A percentile compares a stretch with the other conserved stretches of the same genome.
phyloP scores from a whole-genome alignment of 2,329 filamentous ascomycete genomes.

The Aspergillus novofumigatus region DNA sequence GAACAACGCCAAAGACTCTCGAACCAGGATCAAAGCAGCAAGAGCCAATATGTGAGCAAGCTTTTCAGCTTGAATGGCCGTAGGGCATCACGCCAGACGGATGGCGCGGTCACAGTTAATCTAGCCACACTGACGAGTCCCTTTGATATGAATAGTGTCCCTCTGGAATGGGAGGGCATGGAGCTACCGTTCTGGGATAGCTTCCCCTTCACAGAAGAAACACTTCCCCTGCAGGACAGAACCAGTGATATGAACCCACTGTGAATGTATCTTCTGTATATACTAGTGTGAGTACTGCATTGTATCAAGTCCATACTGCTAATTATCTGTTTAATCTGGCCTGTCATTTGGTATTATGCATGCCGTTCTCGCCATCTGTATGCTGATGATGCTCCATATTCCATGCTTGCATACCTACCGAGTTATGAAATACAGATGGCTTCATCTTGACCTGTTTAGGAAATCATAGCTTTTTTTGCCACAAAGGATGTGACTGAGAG shows the following conservation, averaged over 20 bases:
- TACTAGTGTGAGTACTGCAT: no score
- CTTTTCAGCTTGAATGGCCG: constrained; percentile 30
- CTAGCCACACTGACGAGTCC: constrained; percentile 9
- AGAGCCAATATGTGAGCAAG: constrained; percentile 34
- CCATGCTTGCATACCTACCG: no score
- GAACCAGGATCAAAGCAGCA: constrained; percentile 23
- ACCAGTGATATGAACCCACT: not conserved
- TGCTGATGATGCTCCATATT: not conserved
- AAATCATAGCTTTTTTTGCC: no score
- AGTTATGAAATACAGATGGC: no score
- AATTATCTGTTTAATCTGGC: not conserved
- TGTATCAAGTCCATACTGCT: no score
- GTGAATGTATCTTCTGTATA: not conserved
- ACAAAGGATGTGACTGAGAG: no score
- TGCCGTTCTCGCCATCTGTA: not conserved
- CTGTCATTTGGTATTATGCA: not conserved
- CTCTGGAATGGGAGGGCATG: constrained; percentile 31
- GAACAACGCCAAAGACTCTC: constrained; percentile 36
- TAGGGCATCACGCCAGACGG: constrained; percentile 7
- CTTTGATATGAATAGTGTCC: constrained; percentile 14
- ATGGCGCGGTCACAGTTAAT: constrained; percentile 2
- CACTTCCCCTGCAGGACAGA: constrained; percentile 1
- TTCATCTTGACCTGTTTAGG: no score
- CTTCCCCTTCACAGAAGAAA: constrained; percentile 29
- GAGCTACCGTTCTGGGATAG: constrained; percentile 34